Evolutionary conservation across 2,329 filamentous ascomycete species (phyloP).

Genomic region (Botrytis galanthina): DNA sequence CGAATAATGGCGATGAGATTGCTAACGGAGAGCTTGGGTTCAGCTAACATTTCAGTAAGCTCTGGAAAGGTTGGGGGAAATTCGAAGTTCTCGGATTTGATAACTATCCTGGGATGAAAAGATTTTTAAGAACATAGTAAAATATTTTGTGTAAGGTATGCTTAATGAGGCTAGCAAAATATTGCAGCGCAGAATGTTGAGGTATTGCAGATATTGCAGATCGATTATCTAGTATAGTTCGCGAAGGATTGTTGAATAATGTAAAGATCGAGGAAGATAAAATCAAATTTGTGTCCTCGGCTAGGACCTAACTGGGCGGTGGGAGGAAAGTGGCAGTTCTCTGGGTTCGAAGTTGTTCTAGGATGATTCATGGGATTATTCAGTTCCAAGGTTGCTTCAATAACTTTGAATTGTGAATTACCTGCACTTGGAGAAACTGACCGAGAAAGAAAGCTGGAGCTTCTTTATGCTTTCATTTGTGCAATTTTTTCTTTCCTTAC

Average conservation of each 20-base stretch:
- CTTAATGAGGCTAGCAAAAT: not conserved
- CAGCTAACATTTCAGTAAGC: not conserved
- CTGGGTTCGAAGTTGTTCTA: not conserved
- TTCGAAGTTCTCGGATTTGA: not conserved
- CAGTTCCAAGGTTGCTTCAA: not conserved
- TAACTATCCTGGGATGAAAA: not conserved
- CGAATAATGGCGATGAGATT: constrained; percentile 35
- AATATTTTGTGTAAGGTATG: not conserved
- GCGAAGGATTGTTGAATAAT: not conserved
- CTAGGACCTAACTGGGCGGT: not conserved
- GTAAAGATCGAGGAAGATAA: not conserved
- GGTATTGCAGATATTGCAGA: not conserved
- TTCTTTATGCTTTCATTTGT: not conserved
- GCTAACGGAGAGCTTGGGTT: constrained; percentile 31
- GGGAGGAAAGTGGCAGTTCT: not conserved
- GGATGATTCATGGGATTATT: not conserved
- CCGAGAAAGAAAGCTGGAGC: not conserved
- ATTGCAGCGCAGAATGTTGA: not conserved
- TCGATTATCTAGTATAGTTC: not conserved
- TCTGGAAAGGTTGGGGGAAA: not conserved
- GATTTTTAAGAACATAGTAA: not conserved
- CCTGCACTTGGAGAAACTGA: not conserved
- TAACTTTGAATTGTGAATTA: not conserved
- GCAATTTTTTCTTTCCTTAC: not conserved
- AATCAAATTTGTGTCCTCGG: not conserved